Evolutionary conservation across 768 basidiomycete genomes (phyloP).

Genomic region (Mycena galopus): DNA sequence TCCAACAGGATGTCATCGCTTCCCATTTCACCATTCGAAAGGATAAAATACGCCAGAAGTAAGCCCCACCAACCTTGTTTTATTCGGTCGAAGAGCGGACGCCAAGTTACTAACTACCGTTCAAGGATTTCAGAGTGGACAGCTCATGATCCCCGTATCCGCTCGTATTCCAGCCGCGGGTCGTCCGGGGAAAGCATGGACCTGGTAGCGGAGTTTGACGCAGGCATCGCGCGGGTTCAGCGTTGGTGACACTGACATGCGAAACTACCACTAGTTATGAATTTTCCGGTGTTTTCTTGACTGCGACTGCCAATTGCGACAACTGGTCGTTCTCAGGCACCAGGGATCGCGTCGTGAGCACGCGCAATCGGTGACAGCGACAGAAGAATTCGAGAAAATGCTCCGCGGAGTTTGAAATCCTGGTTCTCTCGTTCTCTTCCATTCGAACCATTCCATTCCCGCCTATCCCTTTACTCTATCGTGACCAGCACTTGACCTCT

Average conservation of each 20-base stretch:
- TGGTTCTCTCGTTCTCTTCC: conserved; percentile 24
- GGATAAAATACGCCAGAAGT: conserved; percentile 58
- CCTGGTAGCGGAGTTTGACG: conserved; percentile 53
- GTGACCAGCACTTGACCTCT: conserved; percentile 2
- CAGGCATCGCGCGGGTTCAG: conserved; percentile 50
- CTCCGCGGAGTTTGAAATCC: conserved; percentile 17
- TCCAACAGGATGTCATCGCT: conserved; percentile 60
- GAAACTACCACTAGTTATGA: conserved; percentile 12
- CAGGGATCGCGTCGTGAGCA: conserved; percentile 3
- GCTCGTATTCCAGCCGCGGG: conserved; percentile 27
- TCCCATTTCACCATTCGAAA: conserved; percentile 61
- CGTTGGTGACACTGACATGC: conserved; percentile 24
- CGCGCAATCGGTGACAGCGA: background rate
- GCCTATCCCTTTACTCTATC: conserved; percentile 26
- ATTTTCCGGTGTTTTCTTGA: conserved; percentile 1
- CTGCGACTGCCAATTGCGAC: no score
- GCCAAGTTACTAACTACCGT: background rate
- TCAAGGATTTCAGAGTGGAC: conserved; percentile 53
- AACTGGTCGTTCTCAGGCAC: no score
- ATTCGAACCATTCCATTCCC: conserved; percentile 5
- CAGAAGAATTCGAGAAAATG: background rate
- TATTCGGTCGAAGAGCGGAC: conserved; percentile 1
- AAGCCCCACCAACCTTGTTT: conserved; percentile 31
- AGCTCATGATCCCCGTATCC: conserved; percentile 43
- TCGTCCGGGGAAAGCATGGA: conserved; percentile 38